phyloP scores from a whole-genome alignment of 768 basidiomycete species.

The Rhodotorula toruloides region DNA sequence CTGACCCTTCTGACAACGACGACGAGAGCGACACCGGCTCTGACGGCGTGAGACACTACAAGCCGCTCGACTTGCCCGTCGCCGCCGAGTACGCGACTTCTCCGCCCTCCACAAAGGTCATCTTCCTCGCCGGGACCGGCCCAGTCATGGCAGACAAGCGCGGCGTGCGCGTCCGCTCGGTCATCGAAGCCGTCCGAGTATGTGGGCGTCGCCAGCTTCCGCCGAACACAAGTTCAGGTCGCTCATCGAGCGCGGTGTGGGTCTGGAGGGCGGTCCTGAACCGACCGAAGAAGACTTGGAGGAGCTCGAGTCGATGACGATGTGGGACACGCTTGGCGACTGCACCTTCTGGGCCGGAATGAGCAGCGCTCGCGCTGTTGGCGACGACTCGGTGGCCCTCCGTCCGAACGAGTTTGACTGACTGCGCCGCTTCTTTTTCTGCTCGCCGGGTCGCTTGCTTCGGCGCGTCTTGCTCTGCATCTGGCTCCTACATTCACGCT shows the following conservation, averaged over 20 bases:
- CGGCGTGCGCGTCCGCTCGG: neutral
- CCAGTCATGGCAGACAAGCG: neutral
- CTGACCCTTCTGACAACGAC: neutral
- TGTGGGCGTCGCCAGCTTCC: neutral
- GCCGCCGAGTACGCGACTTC: slow-evolving; percentile 10
- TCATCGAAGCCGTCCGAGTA: neutral
- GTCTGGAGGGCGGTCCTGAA: neutral
- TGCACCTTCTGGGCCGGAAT: neutral
- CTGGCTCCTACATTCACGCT: no score
- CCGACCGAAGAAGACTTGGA: neutral
- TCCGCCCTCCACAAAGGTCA: neutral
- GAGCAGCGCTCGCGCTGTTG: neutral
- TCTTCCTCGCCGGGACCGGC: neutral
- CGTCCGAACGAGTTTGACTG: neutral
- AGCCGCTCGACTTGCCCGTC: neutral
- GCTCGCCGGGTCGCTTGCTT: no score
- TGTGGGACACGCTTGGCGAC: slow-evolving; percentile 6
- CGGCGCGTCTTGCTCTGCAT: no score
- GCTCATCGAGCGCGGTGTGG: neutral
- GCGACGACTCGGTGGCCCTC: neutral
- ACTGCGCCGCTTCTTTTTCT: no score
- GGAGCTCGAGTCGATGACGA: neutral
- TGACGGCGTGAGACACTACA: neutral
- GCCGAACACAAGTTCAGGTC: neutral
- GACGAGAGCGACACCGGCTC: neutral